phyloP scores from a whole-genome alignment of 768 basidiomycete species.

The Mrakia frigida region DNA sequence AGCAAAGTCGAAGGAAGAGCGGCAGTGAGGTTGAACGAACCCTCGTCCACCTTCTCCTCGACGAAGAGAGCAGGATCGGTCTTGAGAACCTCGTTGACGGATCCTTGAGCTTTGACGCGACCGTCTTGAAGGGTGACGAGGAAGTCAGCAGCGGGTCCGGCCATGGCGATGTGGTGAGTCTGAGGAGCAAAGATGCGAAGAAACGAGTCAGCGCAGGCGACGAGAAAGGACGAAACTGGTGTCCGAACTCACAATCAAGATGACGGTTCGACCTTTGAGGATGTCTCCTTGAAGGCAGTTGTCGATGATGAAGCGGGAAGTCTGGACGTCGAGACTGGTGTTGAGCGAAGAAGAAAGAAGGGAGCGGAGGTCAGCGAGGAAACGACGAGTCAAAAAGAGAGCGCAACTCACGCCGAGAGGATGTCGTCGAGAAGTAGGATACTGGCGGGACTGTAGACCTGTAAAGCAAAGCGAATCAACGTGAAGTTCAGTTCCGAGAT shows the following conservation, averaged over 20 bases:
- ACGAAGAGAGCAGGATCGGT: constrained; percentile 36
- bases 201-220: neutral
- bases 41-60: constrained; percentile 35
- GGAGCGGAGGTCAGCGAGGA: neutral
- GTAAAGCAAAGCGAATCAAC: too few relatives aligned
- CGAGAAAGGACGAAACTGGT: neutral
- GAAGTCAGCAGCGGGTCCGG: constrained; percentile 43
- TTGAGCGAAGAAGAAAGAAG: neutral
- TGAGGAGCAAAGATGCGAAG: constrained; percentile 10
- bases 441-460: constrained; percentile 20
- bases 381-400: neutral
- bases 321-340: constrained; percentile 59
- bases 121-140: constrained; percentile 42
- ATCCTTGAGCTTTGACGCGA: constrained; percentile 37
- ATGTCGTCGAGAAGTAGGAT: constrained; percentile 27
- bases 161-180: constrained; percentile 45
- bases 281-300: constrained; percentile 52
- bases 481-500: too few relatives aligned
- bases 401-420: constrained; percentile 7
- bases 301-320: constrained; percentile 52
- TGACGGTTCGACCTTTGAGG: constrained; percentile 51
- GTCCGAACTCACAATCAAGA: constrained; percentile 56
- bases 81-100: constrained; percentile 38
- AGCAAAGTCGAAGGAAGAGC: too few relatives aligned
- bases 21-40: neutral